Evolutionary conservation across 108 stramenopile species (phyloP), one percentile per base, ranked within the genome.

Genomic region (Skeletonema costatum): DNA sequence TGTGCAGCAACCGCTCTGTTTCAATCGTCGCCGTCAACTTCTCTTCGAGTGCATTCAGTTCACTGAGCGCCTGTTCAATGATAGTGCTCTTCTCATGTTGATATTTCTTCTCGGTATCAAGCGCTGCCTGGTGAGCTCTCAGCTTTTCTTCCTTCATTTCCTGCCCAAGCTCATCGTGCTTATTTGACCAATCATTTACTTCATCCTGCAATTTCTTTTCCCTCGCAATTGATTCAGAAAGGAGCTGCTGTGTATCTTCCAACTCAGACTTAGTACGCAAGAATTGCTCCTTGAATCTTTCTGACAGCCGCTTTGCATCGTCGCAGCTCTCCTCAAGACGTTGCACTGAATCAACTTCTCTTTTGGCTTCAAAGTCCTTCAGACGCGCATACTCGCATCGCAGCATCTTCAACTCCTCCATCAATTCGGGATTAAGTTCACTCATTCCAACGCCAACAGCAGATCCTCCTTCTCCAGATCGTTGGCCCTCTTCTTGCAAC

Each of bases 371-470:
- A 73, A 96, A 96, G n/a, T 77, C 92, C 31, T 85, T 81, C 21
- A 93, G 76, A 31, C 85, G 88, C 29, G 66, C 68, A 68, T 93
- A 92, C 68, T 96, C 94, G 58, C 88, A 92, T 32, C 94, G 86
- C 32, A 96, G 70, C 19, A 85, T 81, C 36, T 84, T 70, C 5
- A 96, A 56, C 73, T 96, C 94, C 31, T 78, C 78, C 71, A 84
- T 88, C 29, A 96, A 32, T 69, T 89, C 87, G 0, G 94, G 92
- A 81, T 96, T 96, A 16, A 96, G 71, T 62, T 96, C 94, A 46
- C 89, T 90, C 60, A 94, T 82, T 35, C 92, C 94, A 46, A 87
- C 90, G n/a, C 91, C 94, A 46, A 94, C 70, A 0, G 78, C 86
- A 25, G 32, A 42, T 1, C 77, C 76, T 31, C 70, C 70, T 21